Base-by-base conservation (phyloP, 2,329 filamentous ascomycete species). In the Zymoseptoria crescenta region DNA sequence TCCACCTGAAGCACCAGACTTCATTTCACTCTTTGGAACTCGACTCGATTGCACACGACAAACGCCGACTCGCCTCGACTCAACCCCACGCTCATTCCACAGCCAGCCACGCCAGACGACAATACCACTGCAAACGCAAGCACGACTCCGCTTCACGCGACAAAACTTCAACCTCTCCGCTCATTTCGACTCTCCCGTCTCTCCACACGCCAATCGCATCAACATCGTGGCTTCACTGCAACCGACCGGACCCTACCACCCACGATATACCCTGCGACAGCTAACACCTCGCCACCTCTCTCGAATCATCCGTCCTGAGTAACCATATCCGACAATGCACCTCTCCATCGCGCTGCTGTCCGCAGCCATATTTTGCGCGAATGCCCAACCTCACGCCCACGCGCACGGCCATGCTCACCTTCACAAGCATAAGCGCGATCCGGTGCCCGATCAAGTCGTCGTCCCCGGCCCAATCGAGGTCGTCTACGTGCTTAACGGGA, bases 401-500 rank as follows among this genome's bases (percentile, higher is more conserved):
- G 80, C 83, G 67, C 81, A 84, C 69, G 74, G 76, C 51, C 84
- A 87, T 72, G 74, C 77, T 61, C 85, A 87, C 71, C 79, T 79
- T 67, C 84, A 85, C 71, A 80, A 78, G 67, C 81, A 77, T 63
- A 83, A 82, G 75, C 79, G 82, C 60, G 75, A 76, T 41, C 75
- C 77, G 4, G 67, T 64, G 61, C 77, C 81, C 41, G 70, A 79
- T 49, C 61, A 65, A 58, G 81, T 83, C 56, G 80, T 81, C 57
- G 80, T 86, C 55, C 77, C 81, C 49, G 83, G 81, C 49, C 81
- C 86, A 30, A 86, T 84, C 55, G 82, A 86, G 66, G 83, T 86
- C 58, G 81, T 87, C 58, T 96, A 92, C 76, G 81, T 87, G 71
- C 77, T 92, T 56, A 83, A 87, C 61, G 87, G 86, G 61, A 67